phyloP scores from a whole-genome alignment of 345 rosid genomes.

The Trapa bicornis region DNA sequence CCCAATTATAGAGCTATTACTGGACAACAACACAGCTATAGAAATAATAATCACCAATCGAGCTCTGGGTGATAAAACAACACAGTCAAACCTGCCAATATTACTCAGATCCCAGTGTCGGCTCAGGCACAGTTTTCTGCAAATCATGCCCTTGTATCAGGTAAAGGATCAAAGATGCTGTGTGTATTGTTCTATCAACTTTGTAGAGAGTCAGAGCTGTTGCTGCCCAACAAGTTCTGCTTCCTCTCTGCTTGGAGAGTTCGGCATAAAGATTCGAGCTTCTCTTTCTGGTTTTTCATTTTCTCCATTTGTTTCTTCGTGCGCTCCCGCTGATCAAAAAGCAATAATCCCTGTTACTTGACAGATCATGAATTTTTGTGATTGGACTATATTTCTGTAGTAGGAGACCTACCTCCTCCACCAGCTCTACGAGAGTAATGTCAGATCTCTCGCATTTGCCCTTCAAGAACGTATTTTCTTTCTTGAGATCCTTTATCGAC shows the following conservation, averaged over 20 bases:
- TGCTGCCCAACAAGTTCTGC: constrained; percentile 26
- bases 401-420: constrained; percentile 56
- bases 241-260: constrained; percentile 91
- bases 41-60: not conserved
- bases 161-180: not conserved
- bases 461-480: constrained; percentile 78
- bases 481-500: constrained; percentile 73
- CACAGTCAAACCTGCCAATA: not conserved
- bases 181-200: not conserved
- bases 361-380: not conserved
- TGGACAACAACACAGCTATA: no score
- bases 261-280: constrained; percentile 78
- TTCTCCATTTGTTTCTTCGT: constrained; percentile 72
- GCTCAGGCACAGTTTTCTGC: not conserved
- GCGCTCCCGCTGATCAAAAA: constrained; percentile 47
- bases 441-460: constrained; percentile 78
- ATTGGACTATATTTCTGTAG: not conserved
- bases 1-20: not conserved
- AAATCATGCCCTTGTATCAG: not conserved
- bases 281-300: constrained; percentile 83
- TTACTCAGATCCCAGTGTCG: not conserved
- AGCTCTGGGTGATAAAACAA: not conserved
- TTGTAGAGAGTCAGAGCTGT: constrained; percentile 13
- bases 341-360: not conserved
- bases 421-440: constrained; percentile 59